These are phyloP conservation scores for Skeletonema potamos DNA, from an alignment of 108 stramenopile species.

Conservation along the genomic window DNA sequence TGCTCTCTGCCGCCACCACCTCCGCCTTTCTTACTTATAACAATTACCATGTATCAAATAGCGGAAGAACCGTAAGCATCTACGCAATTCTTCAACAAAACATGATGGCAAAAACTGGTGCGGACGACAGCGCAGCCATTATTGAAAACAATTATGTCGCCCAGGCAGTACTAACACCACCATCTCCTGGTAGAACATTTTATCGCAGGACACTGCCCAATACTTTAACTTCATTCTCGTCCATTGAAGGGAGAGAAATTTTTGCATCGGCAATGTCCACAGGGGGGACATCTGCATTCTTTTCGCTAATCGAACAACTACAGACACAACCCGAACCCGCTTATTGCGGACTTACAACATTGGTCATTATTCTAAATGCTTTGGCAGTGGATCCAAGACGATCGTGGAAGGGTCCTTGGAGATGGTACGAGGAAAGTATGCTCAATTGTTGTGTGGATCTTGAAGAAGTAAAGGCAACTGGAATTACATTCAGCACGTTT, in stretches of 20 bases:
- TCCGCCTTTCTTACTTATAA: too few species aligned
- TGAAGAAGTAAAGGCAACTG: slow-evolving; percentile 64
- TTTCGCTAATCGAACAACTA: slow-evolving; percentile 72
- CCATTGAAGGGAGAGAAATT: slow-evolving; percentile 50
- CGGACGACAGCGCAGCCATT: too few species aligned
- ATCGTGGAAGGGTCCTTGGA: slow-evolving; percentile 95
- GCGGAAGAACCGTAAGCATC: too few species aligned
- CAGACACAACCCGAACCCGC: slow-evolving; percentile 90
- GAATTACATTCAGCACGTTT: slow-evolving; percentile 78
- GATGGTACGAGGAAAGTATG: slow-evolving; percentile 93
- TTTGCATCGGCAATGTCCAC: slow-evolving; percentile 46
- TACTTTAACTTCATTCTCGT: slow-evolving; percentile 68
- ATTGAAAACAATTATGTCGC: not conserved
- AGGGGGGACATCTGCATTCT: slow-evolving; percentile 56
- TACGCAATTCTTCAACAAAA: too few species aligned
- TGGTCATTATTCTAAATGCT: slow-evolving; percentile 94
- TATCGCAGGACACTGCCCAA: slow-evolving; percentile 60
- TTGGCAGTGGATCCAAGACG: slow-evolving; percentile 88
- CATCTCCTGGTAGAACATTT: slow-evolving; percentile 35
- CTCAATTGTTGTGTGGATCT: slow-evolving; percentile 86
- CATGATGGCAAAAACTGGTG: too few species aligned
- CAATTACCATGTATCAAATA: too few species aligned
- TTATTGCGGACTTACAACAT: slow-evolving; percentile 92
- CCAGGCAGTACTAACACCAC: not conserved
- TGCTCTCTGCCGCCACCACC: too few species aligned